Evolutionary conservation across 345 rosid genomes (phyloP).

Genomic region (Ceriops zippeliana): DNA sequence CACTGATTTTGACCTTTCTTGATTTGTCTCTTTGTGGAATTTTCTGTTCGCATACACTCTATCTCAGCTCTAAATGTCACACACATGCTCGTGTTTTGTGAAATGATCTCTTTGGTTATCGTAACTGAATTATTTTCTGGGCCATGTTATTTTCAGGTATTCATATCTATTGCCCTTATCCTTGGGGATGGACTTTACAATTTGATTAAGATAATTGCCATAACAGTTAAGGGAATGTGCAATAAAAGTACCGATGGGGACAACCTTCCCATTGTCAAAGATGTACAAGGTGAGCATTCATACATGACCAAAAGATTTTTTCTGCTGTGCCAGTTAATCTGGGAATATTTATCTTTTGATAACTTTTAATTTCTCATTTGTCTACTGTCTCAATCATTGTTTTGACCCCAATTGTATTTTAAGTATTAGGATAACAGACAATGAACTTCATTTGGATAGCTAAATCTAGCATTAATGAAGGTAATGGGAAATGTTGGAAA

Average conservation of each 20-base stretch:
- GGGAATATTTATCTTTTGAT: not conserved
- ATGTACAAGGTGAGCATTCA: conserved; percentile 49
- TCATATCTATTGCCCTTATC: conserved; percentile 77
- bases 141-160: conserved; percentile 49
- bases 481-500: not conserved
- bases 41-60: too few species aligned
- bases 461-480: not conserved
- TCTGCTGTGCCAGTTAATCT: not conserved
- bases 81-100: too few species aligned
- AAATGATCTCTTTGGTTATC: not conserved
- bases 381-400: too few species aligned
- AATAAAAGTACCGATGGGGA: conserved; percentile 44
- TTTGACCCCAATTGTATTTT: not conserved
- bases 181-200: conserved; percentile 95
- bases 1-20: too few species aligned
- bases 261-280: conserved; percentile 53
- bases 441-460: not conserved
- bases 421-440: not conserved
- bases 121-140: conserved; percentile 6
- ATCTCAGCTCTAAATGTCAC: too few species aligned
- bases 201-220: conserved; percentile 65
- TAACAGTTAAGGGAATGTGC: conserved; percentile 58
- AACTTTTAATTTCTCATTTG: not conserved
- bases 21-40: too few species aligned
- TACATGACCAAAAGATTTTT: not conserved